Base-by-base conservation (phyloP, 495 filamentous ascomycete genomes). In the Aspergillus homomorphus region DNA sequence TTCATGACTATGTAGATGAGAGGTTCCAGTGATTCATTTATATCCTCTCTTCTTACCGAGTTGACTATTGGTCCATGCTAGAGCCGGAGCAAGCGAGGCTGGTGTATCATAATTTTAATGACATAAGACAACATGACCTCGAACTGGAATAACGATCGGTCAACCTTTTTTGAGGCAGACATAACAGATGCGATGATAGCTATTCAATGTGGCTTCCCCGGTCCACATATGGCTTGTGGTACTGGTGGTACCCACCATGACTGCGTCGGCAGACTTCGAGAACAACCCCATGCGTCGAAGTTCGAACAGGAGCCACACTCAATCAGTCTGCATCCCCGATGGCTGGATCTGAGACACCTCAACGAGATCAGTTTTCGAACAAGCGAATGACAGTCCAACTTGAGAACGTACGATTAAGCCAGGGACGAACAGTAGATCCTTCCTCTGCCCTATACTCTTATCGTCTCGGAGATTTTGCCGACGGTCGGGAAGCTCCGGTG, bases 71-170 rank as follows among this genome's bases (percentile, higher is more conserved):
- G 24, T 15, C 38, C 22, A 18, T 52, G 53, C 50, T 62, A 63
- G 64, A 64, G 54, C 57, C 64, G 63, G 56, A 61, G 59, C 60
- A 59, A 57, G 57, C 57, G 61, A 62, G 59, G 59, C 54, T 62
- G 59, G 52, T 66, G 66, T 69, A 66, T 64, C 59, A 69, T 69
- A 66, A 51, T 33, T 33, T 18, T 66, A 59, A 62, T 65, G 60
- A 66, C 50, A 53, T 46, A 54, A 57, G 53, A 61, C 22, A 60
- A 62, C 52, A 54, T 61, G 54, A 62, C 51, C 53, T 62, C 51
- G 58, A 62, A 53, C 48, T 12, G n/a, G 9, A 30, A n/a, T 44
- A 1, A 9, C 9, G 45, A 46, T 46, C 45, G 19, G 12, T 12
- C 8, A 38, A 12, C 26, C 9, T 3, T 45, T 45, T 7, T 45